A percentile compares a stretch with the other conserved stretches of the same genome.
phyloP scores from a whole-genome alignment of 805 yeast genomes.

The Starmerella vaccinii region DNA sequence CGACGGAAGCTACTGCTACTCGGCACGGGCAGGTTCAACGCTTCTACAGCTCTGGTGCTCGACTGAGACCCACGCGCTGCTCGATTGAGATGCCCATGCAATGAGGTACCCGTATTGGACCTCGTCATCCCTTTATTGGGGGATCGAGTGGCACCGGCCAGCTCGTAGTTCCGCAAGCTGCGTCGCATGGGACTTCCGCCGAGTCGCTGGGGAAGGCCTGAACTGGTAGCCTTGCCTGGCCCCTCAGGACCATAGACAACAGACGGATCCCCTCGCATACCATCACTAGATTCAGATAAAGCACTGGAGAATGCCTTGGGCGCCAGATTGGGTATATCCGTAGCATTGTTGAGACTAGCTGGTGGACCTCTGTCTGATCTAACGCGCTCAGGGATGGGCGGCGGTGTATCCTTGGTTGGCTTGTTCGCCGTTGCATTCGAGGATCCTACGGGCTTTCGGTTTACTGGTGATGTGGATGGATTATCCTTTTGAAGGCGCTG shows the following conservation, averaged over 20 bases:
- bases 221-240: neutral
- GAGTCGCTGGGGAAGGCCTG: neutral
- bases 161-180: neutral
- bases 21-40: constrained; percentile 5
- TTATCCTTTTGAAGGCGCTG: neutral
- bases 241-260: constrained; percentile 1
- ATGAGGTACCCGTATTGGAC: neutral
- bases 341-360: neutral
- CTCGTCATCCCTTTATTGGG: neutral
- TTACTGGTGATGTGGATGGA: neutral
- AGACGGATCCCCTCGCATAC: neutral
- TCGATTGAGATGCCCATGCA: neutral
- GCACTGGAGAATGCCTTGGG: neutral
- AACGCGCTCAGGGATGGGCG: neutral
- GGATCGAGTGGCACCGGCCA: neutral
- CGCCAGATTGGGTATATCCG: neutral
- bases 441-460: neutral
- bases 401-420: neutral
- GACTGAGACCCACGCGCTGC: neutral
- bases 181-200: neutral
- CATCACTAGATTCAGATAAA: neutral
- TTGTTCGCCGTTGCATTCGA: neutral
- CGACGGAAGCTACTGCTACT: neutral
- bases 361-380: neutral
- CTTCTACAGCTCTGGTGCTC: neutral